Evolutionary conservation across 2,329 filamentous ascomycete genomes (phyloP).

Genomic region (Fusarium buxicola): DNA sequence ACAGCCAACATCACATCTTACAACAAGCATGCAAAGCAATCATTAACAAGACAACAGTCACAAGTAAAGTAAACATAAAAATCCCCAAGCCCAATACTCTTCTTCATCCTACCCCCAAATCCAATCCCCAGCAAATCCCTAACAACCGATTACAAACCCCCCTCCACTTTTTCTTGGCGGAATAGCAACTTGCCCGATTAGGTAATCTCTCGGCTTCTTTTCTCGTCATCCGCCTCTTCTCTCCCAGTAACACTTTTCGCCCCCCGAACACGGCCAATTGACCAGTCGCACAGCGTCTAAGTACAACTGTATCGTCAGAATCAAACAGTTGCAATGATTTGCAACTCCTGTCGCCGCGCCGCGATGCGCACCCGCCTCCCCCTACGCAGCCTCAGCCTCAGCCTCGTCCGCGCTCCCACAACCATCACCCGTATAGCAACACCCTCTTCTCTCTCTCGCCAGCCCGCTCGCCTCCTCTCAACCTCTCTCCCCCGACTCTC

Average conservation of each 20-base stretch:
- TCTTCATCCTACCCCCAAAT: not conserved
- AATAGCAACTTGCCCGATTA: conserved; percentile 18
- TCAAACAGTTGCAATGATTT: conserved; percentile 35
- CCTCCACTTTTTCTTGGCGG: conserved; percentile 31
- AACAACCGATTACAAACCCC: conserved; percentile 39
- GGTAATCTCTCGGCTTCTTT: conserved; percentile 16
- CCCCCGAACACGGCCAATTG: conserved; percentile 18
- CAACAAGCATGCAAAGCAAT: too few species aligned
- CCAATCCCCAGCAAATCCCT: conserved; percentile 23
- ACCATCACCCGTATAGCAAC: conserved; percentile 14
- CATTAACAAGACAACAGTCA: too few species aligned
- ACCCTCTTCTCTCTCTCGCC: conserved; percentile 10
- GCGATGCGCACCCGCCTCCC: conserved; percentile 39
- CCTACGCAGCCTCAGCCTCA: conserved; percentile 23
- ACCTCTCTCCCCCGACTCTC: conserved; percentile 17
- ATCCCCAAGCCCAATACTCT: too few species aligned
- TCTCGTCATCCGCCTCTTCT: conserved; percentile 24
- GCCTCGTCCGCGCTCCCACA: conserved; percentile 22
- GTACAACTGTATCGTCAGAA: not conserved
- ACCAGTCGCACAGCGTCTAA: not conserved
- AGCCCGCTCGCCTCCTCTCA: conserved; percentile 24
- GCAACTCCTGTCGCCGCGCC: conserved; percentile 42
- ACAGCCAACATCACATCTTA: too few species aligned
- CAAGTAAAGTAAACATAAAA: too few species aligned
- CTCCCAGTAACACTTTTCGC: not conserved